Evolutionary conservation across 2,329 filamentous ascomycete genomes (phyloP).

Genomic region (Neopestalotiopsis rosae): DNA sequence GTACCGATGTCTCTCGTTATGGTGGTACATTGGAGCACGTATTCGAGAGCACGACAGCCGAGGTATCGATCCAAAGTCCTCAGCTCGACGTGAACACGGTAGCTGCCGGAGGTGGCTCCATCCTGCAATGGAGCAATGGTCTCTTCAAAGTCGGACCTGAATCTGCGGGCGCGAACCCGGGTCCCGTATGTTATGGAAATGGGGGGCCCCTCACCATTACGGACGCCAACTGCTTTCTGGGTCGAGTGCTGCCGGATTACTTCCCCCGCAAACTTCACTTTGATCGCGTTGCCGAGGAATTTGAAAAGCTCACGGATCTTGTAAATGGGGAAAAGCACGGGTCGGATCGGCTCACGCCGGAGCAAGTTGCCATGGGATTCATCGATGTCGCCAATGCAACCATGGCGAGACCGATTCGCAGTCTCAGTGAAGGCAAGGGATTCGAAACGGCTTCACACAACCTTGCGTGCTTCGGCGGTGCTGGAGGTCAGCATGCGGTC

Average conservation of each 20-base stretch:
- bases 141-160: constrained; percentile 67
- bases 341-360: constrained; percentile 31
- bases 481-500: constrained; percentile 67
- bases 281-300: constrained; percentile 43
- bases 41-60: constrained; percentile 79
- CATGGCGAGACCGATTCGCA: constrained; percentile 77
- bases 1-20: constrained; percentile 75
- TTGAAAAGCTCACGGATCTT: constrained; percentile 44
- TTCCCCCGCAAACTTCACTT: constrained; percentile 62
- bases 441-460: constrained; percentile 36
- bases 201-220: constrained; percentile 74
- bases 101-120: constrained; percentile 53
- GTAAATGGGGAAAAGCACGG: constrained; percentile 40
- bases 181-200: constrained; percentile 79
- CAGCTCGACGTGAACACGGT: constrained; percentile 76
- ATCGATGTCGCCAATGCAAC: constrained; percentile 77
- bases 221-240: constrained; percentile 73
- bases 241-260: constrained; percentile 63
- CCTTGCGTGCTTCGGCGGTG: constrained; percentile 63
- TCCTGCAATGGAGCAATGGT: constrained; percentile 71
- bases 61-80: constrained; percentile 70
- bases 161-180: constrained; percentile 65
- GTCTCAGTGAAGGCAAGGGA: constrained; percentile 54
- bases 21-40: constrained; percentile 48
- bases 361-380: constrained; percentile 68